These are phyloP conservation scores for Penicillium sp. DNA, from an alignment of 2,329 filamentous ascomycete genomes.

Conservation along the genomic window DNA sequence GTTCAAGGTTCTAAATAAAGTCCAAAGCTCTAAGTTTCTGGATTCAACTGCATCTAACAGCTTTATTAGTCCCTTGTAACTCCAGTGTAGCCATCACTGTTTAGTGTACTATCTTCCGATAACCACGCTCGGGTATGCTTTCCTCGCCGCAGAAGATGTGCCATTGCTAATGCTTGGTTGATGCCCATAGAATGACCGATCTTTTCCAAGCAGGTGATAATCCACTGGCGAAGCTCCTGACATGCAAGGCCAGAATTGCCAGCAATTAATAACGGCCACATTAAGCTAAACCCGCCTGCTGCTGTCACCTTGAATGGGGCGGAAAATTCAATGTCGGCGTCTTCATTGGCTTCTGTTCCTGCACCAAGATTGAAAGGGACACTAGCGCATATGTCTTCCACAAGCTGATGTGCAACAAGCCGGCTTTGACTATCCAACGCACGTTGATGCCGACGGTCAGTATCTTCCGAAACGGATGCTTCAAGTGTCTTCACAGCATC, in stretches of 20 bases:
- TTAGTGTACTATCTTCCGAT: background rate
- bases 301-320: background rate
- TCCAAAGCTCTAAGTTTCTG: background rate
- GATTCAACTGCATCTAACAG: background rate
- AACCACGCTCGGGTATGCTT: conserved; percentile 2
- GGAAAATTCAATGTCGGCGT: background rate
- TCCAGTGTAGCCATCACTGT: background rate
- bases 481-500: background rate
- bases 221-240: conserved; percentile 3
- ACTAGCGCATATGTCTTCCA: conserved; percentile 13
- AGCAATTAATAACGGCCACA: conserved; percentile 13
- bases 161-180: conserved; percentile 12
- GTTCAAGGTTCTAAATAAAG: background rate
- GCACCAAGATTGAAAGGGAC: conserved; percentile 11
- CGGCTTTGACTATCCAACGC: conserved; percentile 1
- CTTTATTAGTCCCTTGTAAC: background rate
- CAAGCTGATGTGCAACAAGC: background rate
- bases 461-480: background rate
- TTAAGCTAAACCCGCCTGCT: conserved; percentile 5
- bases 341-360: background rate
- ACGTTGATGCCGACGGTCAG: background rate
- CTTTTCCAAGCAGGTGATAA: conserved; percentile 7
- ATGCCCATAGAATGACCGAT: conserved; percentile 13
- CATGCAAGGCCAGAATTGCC: conserved; percentile 4
- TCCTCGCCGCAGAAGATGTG: conserved; percentile 5